phyloP scores from a whole-genome alignment of 768 basidiomycete genomes.

The Tulasnella sp. region DNA sequence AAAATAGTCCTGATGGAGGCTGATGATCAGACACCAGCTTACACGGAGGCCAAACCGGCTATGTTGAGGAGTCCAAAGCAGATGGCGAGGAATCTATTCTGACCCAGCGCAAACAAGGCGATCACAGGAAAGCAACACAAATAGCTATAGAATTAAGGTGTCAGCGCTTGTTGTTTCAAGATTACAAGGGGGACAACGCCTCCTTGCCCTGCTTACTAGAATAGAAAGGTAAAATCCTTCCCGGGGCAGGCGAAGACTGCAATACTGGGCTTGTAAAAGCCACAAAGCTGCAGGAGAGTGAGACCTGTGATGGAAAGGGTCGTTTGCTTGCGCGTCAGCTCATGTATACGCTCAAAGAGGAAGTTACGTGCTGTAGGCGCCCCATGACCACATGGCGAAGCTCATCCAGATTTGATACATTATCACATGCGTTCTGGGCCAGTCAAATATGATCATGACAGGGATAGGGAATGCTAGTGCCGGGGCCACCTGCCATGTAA shows the following conservation, averaged over 20 bases:
- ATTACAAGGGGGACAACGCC: no score
- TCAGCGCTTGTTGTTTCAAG: no score
- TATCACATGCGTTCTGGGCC: constrained; percentile 21
- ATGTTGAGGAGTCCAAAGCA: constrained; percentile 25
- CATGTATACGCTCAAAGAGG: background rate
- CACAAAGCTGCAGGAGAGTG: constrained; percentile 19
- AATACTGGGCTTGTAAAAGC: constrained; percentile 19
- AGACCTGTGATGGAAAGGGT: no score
- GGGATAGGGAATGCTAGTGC: constrained; percentile 24
- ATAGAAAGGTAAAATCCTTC: constrained; percentile 26
- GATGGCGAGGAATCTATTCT: constrained; percentile 24
- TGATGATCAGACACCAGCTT: background rate
- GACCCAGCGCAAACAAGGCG: constrained; percentile 29
- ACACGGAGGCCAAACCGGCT: constrained; percentile 22
- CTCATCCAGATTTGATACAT: constrained; percentile 26
- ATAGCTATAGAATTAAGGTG: constrained; percentile 18
- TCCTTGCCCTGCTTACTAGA: constrained; percentile 18
- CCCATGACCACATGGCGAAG: constrained; percentile 23
- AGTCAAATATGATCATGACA: constrained; percentile 27
- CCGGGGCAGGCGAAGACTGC: constrained; percentile 21
- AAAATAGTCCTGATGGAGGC: background rate
- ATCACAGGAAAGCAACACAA: constrained; percentile 27
- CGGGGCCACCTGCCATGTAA: background rate
- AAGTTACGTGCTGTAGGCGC: background rate
- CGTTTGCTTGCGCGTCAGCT: no score